Evolutionary conservation across 768 basidiomycete species (phyloP).

Genomic region (Xerocomus spinulosus): DNA sequence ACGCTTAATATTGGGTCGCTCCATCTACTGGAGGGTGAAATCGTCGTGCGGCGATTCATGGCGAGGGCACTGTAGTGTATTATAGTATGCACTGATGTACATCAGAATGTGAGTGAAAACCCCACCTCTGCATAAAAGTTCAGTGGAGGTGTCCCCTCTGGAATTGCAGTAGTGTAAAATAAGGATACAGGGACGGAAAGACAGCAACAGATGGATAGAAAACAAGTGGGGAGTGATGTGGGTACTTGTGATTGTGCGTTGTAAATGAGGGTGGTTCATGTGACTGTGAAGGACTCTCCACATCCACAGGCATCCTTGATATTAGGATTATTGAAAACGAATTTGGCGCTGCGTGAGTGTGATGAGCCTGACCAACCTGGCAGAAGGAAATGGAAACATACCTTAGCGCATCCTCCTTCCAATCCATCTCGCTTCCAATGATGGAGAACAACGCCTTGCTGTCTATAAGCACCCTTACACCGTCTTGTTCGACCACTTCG

Average conservation of each 20-base stretch:
- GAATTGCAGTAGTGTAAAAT: constrained; percentile 18
- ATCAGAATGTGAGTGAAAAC: constrained; percentile 4
- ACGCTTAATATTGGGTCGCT: constrained; percentile 29
- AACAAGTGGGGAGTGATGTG: constrained; percentile 1
- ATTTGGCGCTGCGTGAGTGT: constrained; percentile 56
- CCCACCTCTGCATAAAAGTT: constrained; percentile 8
- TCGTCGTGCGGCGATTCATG: too few species aligned
- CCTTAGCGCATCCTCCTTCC: constrained; percentile 91
- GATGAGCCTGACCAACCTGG: background rate
- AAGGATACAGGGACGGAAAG: constrained; percentile 26
- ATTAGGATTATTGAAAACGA: constrained; percentile 86
- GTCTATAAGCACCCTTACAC: constrained; percentile 90
- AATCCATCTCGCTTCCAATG: constrained; percentile 99
- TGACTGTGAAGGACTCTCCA: constrained; percentile 84
- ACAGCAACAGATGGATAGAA: background rate
- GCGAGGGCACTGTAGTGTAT: constrained; percentile 17
- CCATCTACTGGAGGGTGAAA: constrained; percentile 1
- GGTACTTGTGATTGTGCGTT: constrained; percentile 12
- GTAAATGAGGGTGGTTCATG: constrained; percentile 7
- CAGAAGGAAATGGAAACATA: constrained; percentile 19
- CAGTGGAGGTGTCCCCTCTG: background rate
- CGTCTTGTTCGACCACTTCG: constrained; percentile 95
- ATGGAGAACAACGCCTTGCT: constrained; percentile 96
- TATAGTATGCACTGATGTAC: constrained; percentile 10
- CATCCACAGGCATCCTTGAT: constrained; percentile 94